Base-by-base conservation (phyloP, 2,329 filamentous ascomycete species). In the Seiridium cupressi region DNA sequence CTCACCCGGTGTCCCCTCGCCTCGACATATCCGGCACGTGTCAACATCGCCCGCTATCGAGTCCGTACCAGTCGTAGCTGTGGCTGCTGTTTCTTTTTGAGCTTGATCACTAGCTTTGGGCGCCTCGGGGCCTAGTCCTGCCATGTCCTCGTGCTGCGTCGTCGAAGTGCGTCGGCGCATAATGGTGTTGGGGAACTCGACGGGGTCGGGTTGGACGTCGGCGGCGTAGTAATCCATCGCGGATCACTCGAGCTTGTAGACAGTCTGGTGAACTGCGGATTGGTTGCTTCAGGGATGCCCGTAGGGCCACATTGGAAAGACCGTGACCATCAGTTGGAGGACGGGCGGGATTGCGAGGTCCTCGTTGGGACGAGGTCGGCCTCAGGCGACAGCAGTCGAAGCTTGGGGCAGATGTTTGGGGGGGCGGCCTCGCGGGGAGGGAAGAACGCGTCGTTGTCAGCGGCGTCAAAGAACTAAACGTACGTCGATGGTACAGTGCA, bases 1-100 rank as follows among this genome's bases (percentile, higher is more conserved):
- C 72, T 98, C 95, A 3, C 91, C 85, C 3, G 83, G 76, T 1
- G 90, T 91, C 59, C 86, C 92, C 75, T 99, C 96, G 57, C 92
- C 92, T 67, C 96, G 87, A 77, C 95, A 99, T 81, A 99, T 99
- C 62, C 95, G 89, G 80, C 95, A 99, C n/a, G 93, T 96, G 71
- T 96, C 91, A 60, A 84, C 82, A 58, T 90, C 88, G 65, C 65
- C 49, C 63, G 61, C 46, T 65, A 65, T 59, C 63, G 69, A 65
- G 64, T 73, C 70, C 38, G 59, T 53, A 35, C 35, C 51, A 6
- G 60, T 44, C 32, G 54, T 56, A 5, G 51, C 13, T 31, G 35
- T 18, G 44, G 34, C 26, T 34, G 44, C 44, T 31, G 46, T 11
- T 36, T 60, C 18, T 18, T 42, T 5, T n/a, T n/a, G 36, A n/a